phyloP scores from a whole-genome alignment of 345 rosid species.

The Rhizophora mangle region DNA sequence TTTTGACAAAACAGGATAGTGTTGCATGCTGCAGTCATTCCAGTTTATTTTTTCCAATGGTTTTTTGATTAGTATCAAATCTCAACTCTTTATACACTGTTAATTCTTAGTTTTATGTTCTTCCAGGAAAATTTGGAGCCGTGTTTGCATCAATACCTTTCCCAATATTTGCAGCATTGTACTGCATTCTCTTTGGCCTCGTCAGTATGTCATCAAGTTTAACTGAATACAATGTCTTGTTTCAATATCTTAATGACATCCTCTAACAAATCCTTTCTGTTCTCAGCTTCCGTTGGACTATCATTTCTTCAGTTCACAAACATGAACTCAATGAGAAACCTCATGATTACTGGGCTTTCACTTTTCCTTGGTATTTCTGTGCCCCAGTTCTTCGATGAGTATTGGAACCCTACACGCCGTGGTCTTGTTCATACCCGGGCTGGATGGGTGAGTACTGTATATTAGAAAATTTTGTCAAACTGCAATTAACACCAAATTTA shows the following conservation, averaged over 20 bases:
- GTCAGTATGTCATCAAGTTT: constrained; percentile 20
- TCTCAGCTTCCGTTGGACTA: constrained; percentile 30
- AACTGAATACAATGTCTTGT: background rate
- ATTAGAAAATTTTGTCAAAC: no score
- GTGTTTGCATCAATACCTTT: constrained; percentile 29
- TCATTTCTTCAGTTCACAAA: constrained; percentile 38
- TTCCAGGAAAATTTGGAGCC: constrained; percentile 27
- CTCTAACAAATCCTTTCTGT: background rate
- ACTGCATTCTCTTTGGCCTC: constrained; percentile 32
- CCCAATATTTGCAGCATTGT: constrained; percentile 24
- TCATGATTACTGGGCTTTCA: constrained; percentile 29
- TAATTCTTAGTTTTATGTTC: background rate
- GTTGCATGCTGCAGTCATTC: background rate
- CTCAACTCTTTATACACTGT: background rate
- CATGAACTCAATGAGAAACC: constrained; percentile 38
- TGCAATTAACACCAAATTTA: no score
- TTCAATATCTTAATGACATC: background rate
- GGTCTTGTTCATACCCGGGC: constrained; percentile 35
- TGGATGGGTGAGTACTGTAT: constrained; percentile 22
- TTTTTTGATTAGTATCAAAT: background rate
- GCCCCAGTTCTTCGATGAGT: constrained; percentile 31
- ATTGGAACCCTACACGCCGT: constrained; percentile 19
- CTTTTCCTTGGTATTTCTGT: constrained; percentile 35
- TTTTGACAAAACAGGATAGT: background rate
- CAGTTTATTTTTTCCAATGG: background rate